Evolutionary conservation across 192 early-diverging fungal genomes (phyloP).

Genomic region (Podochytrium sp.): DNA sequence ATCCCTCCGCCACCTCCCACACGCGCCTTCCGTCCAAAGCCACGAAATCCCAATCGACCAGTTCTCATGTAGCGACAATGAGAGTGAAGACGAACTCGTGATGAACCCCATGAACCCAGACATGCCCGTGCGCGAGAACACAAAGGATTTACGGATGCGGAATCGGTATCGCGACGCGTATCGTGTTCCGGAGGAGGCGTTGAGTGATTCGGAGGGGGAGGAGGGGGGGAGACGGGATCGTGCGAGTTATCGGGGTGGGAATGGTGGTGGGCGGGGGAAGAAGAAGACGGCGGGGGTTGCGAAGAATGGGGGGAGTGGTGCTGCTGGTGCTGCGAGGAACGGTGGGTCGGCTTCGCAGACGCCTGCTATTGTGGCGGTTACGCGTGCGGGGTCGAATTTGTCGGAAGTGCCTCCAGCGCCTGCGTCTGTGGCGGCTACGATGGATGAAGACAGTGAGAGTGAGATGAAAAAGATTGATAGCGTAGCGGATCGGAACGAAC

Average conservation of each 20-base stretch:
- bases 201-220: constrained; percentile 81
- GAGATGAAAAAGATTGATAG: not conserved
- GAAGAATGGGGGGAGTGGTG: not conserved
- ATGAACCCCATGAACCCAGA: not conserved
- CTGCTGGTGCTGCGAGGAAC: constrained; percentile 1
- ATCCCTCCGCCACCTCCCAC: constrained; percentile 84
- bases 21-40: constrained; percentile 94
- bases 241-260: constrained; percentile 32
- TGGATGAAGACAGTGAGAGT: constrained; percentile 12
- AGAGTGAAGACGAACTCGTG: constrained; percentile 14
- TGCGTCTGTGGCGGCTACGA: not conserved
- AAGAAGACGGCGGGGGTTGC: not conserved
- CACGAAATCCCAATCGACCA: constrained; percentile 57
- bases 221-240: constrained; percentile 41
- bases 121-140: not conserved
- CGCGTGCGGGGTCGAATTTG: not conserved
- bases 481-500: constrained; percentile 19
- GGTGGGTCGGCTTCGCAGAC: not conserved
- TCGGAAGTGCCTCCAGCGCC: no score
- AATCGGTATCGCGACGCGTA: constrained; percentile 58
- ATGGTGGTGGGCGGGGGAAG: not conserved
- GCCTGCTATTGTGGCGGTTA: not conserved
- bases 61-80: constrained; percentile 30
- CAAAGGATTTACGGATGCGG: constrained; percentile 25
- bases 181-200: constrained; percentile 75